These are phyloP conservation scores for Sextonia rubra DNA, from an alignment of 164 flowering plant species.

Conservation along the genomic window DNA sequence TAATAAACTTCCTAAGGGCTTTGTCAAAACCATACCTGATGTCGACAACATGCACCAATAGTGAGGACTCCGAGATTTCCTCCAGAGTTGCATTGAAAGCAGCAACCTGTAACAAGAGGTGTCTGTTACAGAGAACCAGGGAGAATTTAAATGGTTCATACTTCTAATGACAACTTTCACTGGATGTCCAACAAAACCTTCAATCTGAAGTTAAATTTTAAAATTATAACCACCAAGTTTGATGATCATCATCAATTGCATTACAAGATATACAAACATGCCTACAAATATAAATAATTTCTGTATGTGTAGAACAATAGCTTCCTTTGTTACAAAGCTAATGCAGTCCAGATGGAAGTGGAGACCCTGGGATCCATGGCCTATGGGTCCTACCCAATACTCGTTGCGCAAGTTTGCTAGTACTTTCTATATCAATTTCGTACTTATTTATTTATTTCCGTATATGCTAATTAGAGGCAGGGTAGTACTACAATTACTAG, in stretches of 20 bases:
- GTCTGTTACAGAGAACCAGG: background rate
- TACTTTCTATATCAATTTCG: no score
- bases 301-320: no score
- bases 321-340: no score
- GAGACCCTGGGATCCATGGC: no score
- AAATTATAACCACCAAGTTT: background rate
- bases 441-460: no score
- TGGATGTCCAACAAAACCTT: background rate
- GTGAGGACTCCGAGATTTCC: slow-evolving; percentile 91
- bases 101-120: slow-evolving; percentile 59
- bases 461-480: no score
- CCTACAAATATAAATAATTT: no score
- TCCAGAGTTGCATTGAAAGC: slow-evolving; percentile 96
- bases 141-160: background rate
- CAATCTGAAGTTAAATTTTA: background rate
- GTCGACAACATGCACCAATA: slow-evolving; percentile 94
- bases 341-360: no score
- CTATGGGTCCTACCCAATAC: no score
- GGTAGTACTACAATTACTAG: background rate
- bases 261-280: background rate
- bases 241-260: background rate
- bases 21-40: slow-evolving; percentile 53
- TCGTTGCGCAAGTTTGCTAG: no score
- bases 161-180: background rate
- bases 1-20: background rate